Base-by-base conservation (phyloP, 305 asterid species). In the Solanum chacoense region DNA sequence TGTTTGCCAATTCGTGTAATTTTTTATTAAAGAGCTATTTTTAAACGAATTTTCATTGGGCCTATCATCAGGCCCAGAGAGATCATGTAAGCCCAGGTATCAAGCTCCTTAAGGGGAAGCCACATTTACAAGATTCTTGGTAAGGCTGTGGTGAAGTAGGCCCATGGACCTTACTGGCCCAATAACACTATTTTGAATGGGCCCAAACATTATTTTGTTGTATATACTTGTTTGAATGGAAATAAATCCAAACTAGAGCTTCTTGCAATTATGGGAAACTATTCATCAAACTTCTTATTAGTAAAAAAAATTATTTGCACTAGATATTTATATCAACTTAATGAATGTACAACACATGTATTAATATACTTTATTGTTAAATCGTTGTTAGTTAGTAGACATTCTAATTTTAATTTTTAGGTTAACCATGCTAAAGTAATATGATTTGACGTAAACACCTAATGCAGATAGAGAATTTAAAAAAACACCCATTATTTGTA, bases 181-280 rank as follows among this genome's bases (percentile, higher is more conserved):
- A 22, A 75, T 37, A 75, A 28, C 8, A 94, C 94, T 6, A 88
- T 94, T 88, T 76, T 89, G 11, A 96, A 92, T 42, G 97, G 97
- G 85, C 99, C 98, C 96, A 98, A 95, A 83, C 97, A 95, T 89
- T 93, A 94, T 92, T 94, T 94, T 94, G 93, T 93, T 95, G 95
- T 93, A 93, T 83, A 95, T 40, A 40, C 98, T 29, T 94, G 91
- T 94, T 95, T 31, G 96, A 96, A 92, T 95, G 97, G 90, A 28
- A 28, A 71, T 71, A 24, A n/a, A 67, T 2, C 73, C 31, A n/a
- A 65, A 65, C 69, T 20, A 55, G 24, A 55, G 67, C 67, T 55
- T 55, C 67, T 55, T 18, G 67, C 5, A 55, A 55, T 7, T 55
- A 18, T 55, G 67, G 67, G 67, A 55, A 55, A 55, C 11, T 18